Percentiles rank a stretch among this genome's conserved stretches.
These are phyloP conservation scores for Mortierella polycephala DNA, from an alignment of 371 early-diverging fungal genomes.

Conservation along the genomic window DNA sequence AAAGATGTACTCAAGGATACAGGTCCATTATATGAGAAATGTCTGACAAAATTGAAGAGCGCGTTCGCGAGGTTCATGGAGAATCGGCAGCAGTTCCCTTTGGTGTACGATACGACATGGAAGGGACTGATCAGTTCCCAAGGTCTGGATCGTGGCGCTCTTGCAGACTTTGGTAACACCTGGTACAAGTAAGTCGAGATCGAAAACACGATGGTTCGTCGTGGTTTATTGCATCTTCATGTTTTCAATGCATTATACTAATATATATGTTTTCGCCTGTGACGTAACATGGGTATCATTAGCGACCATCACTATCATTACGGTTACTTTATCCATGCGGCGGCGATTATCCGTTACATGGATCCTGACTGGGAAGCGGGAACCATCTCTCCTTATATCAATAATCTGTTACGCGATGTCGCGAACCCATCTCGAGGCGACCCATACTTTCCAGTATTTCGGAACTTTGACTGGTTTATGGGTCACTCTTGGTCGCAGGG, in stretches of 20 bases:
- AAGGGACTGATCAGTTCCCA: conserved; percentile 68
- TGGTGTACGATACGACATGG: conserved; percentile 74
- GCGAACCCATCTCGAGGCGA: conserved; percentile 68
- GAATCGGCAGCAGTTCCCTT: conserved; percentile 64
- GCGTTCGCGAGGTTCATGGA: conserved; percentile 68
- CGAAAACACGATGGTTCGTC: too few species aligned
- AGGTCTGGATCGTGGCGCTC: conserved; percentile 55
- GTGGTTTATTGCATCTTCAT: too few species aligned
- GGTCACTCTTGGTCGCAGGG: conserved; percentile 89
- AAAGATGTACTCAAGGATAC: conserved; percentile 59
- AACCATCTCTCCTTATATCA: conserved; percentile 27
- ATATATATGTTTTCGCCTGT: background rate
- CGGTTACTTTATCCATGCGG: conserved; percentile 75
- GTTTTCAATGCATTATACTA: too few species aligned
- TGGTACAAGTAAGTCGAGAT: conserved; percentile 59
- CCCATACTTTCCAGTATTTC: conserved; percentile 69
- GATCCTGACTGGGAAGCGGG: conserved; percentile 64
- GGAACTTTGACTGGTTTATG: conserved; percentile 80
- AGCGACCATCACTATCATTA: conserved; percentile 88
- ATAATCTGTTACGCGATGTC: conserved; percentile 73
- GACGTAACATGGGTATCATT: background rate
- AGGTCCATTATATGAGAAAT: conserved; percentile 48
- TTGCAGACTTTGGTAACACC: conserved; percentile 67
- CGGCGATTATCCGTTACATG: conserved; percentile 72
- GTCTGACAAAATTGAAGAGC: conserved; percentile 59